A percentile compares a stretch with the other conserved stretches of the same genome.
phyloP scores from a whole-genome alignment of 2,329 filamentous ascomycete species.

The Ramichloridium luteum region DNA sequence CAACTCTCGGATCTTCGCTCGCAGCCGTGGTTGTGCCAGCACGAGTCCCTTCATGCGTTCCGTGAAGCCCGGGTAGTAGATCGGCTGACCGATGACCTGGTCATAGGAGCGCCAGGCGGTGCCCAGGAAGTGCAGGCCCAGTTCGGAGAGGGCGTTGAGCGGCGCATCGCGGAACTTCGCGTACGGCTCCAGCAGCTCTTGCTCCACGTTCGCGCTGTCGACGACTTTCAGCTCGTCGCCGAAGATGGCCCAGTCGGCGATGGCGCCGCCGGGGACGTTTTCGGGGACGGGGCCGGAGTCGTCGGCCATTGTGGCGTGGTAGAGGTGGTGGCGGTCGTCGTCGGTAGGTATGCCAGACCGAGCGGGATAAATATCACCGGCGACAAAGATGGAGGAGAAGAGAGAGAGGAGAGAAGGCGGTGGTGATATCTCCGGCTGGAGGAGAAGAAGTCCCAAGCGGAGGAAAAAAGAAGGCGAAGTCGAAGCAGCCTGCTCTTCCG shows the following conservation, averaged over 20 bases:
- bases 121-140: constrained; percentile 84
- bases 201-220: constrained; percentile 42
- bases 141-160: constrained; percentile 76
- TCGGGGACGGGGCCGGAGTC: constrained; percentile 3
- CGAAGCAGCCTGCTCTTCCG: no score
- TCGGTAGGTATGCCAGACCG: no score
- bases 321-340: no score
- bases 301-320: neutral
- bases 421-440: no score
- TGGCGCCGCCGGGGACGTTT: constrained; percentile 3
- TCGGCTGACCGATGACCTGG: constrained; percentile 73
- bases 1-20: constrained; percentile 60
- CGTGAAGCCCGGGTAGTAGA: constrained; percentile 85
- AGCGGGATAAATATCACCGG: no score
- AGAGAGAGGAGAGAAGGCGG: no score
- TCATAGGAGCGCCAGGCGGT: constrained; percentile 95
- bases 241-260: constrained; percentile 34
- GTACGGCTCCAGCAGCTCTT: constrained; percentile 68
- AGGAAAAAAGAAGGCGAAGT: no score
- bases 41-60: constrained; percentile 78
- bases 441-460: no score
- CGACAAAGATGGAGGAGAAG: no score
- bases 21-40: constrained; percentile 62
- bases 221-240: constrained; percentile 35
- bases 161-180: constrained; percentile 68